phyloP scores from a whole-genome alignment of 371 early-diverging fungal genomes.

The Mortierella sp. region DNA sequence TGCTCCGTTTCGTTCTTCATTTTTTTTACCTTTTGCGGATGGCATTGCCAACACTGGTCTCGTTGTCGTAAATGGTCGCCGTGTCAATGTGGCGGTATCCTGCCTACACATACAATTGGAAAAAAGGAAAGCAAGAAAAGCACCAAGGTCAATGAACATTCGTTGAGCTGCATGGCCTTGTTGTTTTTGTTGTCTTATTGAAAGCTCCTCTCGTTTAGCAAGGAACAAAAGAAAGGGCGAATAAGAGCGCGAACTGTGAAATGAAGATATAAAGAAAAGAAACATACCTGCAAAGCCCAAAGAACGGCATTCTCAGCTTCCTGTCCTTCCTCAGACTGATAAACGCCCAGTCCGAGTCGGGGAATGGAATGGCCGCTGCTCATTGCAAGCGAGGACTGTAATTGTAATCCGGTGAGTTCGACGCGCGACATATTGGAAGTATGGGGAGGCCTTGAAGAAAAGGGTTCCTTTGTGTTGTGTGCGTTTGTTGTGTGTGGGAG shows the following conservation, averaged over 20 bases:
- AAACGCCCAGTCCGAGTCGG: conserved; percentile 37
- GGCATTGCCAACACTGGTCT: conserved; percentile 60
- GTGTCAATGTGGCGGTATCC: conserved; percentile 65
- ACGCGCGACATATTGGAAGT: conserved; percentile 9
- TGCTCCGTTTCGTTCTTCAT: too few relatives aligned
- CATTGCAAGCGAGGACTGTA: conserved; percentile 14
- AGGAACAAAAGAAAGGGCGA: neutral
- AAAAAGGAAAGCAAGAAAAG: too few relatives aligned
- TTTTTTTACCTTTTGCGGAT: conserved; percentile 54
- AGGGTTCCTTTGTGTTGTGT: neutral
- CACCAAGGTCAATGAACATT: neutral
- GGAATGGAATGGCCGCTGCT: conserved; percentile 40
- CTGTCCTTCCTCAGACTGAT: conserved; percentile 24
- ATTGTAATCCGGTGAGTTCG: conserved; percentile 11
- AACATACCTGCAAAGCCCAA: conserved; percentile 26
- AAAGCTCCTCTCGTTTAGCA: neutral
- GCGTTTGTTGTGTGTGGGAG: neutral
- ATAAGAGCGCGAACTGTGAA: too few relatives aligned
- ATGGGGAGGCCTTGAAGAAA: neutral
- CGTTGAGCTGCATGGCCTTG: neutral
- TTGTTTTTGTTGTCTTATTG: neutral
- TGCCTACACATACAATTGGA: conserved; percentile 33
- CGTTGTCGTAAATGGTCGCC: conserved; percentile 58
- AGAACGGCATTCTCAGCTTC: conserved; percentile 20
- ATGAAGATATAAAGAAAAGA: neutral